Evolutionary conservation across 768 basidiomycete species (phyloP), one percentile per base, ranked within the genome.

Genomic region (Rhizopogon salebrosus): DNA sequence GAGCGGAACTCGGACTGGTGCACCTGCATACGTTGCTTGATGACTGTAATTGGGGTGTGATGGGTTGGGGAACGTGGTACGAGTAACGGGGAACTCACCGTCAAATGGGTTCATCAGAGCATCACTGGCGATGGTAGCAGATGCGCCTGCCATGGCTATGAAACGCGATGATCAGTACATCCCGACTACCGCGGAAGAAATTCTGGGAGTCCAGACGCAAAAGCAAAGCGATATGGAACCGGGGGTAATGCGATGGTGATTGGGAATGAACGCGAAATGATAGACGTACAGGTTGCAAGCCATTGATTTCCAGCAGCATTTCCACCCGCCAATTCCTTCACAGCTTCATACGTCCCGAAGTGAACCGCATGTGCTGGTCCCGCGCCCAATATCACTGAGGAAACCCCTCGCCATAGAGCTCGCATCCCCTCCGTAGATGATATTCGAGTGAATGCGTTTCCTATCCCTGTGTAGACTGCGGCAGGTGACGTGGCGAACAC

Each of bases 91-190:
- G 48, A 11, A 69, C 84, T 66, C 68, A 97, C 95, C 95, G 72
- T 99, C 97, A 64, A 99, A 99, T 2, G 97, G 97, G 69, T 98
- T 99, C 97, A 99, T 99, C 51, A 98, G 75, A 2, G 97, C 97
- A 73, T 99, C 97, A 53, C 87, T 89, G 3, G 94, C 89, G 58
- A 95, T 89, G 9, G 97, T 98, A 0, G 95, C 97, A 0, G 87
- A 82, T 41, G 93, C 97, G 56, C 97, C 97, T 27, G 97, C 97
- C 27, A 93, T 61, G 27, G 95, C 97, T 92, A 61, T 35, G 49
- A 26, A 53, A 42, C 9, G 29, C n/a, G 55, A 52, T 40, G n/a
- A 35, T 64, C 53, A 63, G 59, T 20, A 37, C 23, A n/a, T 8
- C 20, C 6, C 20, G 24, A 22, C 11, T 18, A 18, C 18, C 20